Base-by-base conservation (phyloP, 2,329 filamentous ascomycete species). In the Colletotrichum echinochloae region DNA sequence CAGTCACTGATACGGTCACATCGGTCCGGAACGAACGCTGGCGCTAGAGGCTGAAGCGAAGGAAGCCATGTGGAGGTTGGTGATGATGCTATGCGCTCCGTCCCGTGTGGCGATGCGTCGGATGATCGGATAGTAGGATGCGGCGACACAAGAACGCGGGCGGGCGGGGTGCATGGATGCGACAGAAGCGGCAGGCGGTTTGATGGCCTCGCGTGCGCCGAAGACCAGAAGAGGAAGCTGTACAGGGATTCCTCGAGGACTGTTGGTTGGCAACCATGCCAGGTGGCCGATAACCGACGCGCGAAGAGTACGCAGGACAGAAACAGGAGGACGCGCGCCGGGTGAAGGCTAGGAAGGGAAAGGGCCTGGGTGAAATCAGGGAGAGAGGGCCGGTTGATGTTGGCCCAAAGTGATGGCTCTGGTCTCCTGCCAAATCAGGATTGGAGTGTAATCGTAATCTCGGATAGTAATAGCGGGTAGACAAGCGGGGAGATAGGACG, bases 401-500 rank as follows among this genome's bases (percentile, higher is more conserved):
- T 67, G 51, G 41, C 44, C 57, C 67, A 18, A 57, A 59, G 44
- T 23, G 23, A 23, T 28, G 57, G 57, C 62, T 62, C 64, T 61
- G 33, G 33, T 30, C 67, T 67, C 67, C 67, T 70, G 59, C 67
- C 64, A 35, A 18, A 62, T 57, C 23, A 14, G 28, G 64, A 5
- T 14, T 67, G n/a, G n/a, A 56, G 56, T n/a, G 28, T n/a, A n/a
- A n/a, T n/a, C n/a, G n/a, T n/a, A 28, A 51, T 44, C 44, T 41
- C 41, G 26, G 20, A 46, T 14, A n/a, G n/a, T 5, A 4, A 33
- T 33, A 46, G 20, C 4, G 5, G 26, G 48, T 46, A 23, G 33
- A 26, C 33, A 59, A 70, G 67, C 67, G 67, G 64, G 64, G 57
- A 70, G 67, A 67, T 70, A 70, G 51, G 57, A 20, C n/a, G n/a